Percentiles rank a stretch among this genome's conserved stretches.
Evolutionary conservation across 2,329 filamentous ascomycete species (phyloP).

Genomic region (Didymellaceae sp.): DNA sequence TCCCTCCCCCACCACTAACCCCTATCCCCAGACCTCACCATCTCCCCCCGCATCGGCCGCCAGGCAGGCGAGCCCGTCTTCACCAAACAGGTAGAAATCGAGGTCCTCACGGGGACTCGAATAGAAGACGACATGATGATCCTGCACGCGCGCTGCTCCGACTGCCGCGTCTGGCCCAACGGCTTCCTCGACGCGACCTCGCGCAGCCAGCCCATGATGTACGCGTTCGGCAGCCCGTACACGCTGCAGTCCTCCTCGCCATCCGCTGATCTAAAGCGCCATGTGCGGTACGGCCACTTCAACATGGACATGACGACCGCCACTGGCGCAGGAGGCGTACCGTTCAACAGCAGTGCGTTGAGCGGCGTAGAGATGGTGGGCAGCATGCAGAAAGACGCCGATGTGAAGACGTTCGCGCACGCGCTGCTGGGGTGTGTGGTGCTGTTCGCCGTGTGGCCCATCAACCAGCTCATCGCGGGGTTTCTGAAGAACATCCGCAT

Average conservation of each 20-base stretch:
- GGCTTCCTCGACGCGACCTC: slow-evolving; percentile 45
- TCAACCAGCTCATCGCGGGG: slow-evolving; percentile 46
- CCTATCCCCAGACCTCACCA: slow-evolving; percentile 38
- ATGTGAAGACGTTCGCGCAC: slow-evolving; percentile 40
- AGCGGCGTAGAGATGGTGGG: slow-evolving; percentile 35
- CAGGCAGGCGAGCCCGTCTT: slow-evolving; percentile 47
- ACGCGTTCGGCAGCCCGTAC: slow-evolving; percentile 49
- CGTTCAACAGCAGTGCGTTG: slow-evolving; percentile 25
- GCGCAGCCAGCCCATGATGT: slow-evolving; percentile 49
- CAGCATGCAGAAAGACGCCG: slow-evolving; percentile 32
- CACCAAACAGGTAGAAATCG: slow-evolving; percentile 35
- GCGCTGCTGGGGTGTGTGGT: slow-evolving; percentile 42
- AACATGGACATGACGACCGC: slow-evolving; percentile 51
- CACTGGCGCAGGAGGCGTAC: slow-evolving; percentile 45
- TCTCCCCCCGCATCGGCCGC: slow-evolving; percentile 46
- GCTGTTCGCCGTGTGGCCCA: slow-evolving; percentile 40
- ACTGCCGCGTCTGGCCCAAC: slow-evolving; percentile 49
- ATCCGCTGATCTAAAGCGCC: slow-evolving; percentile 46
- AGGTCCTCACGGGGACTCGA: slow-evolving; percentile 37
- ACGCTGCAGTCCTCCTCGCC: slow-evolving; percentile 35
- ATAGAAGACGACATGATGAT: slow-evolving; percentile 48
- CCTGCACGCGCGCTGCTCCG: slow-evolving; percentile 48
- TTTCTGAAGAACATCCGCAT: slow-evolving; percentile 50
- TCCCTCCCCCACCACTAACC: no score
- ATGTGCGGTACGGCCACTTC: slow-evolving; percentile 50